Conservation (phyloP, 2,329 filamentous ascomycete species). For the Arthrobotrys pseudoclavata region DNA sequence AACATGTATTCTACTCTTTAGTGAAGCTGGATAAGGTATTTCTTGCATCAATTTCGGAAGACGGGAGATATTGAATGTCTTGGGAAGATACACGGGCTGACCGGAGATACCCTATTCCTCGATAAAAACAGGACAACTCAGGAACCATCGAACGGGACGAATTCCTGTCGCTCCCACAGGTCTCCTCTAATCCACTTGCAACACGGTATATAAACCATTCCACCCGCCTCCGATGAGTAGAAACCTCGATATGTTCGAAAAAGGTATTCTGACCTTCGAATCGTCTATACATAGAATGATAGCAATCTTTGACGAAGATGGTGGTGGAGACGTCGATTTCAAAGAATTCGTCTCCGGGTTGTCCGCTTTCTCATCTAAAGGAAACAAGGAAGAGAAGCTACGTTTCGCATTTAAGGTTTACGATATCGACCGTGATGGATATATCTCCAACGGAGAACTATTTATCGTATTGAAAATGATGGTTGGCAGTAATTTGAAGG, state of each 20-base stretch:
- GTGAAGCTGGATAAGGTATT: slow-evolving; percentile 96
- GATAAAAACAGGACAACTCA: slow-evolving; percentile 84
- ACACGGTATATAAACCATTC: slow-evolving; percentile 75
- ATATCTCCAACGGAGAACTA: slow-evolving; percentile 97
- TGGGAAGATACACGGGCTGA: not conserved
- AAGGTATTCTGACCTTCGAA: not conserved
- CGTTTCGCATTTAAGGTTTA: slow-evolving; percentile 99
- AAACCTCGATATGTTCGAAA: not conserved
- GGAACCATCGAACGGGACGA: slow-evolving; percentile 99
- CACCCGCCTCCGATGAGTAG: not conserved
- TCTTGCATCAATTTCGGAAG: slow-evolving; percentile 32
- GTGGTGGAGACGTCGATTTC: slow-evolving; percentile 97
- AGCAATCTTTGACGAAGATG: slow-evolving; percentile 98
- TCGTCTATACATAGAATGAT: slow-evolving; percentile 82
- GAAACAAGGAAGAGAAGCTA: slow-evolving; percentile 99
- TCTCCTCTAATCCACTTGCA: slow-evolving; percentile 96
- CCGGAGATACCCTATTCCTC: slow-evolving; percentile 14
- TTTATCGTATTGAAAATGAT: slow-evolving; percentile 99
- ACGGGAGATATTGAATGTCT: not conserved
- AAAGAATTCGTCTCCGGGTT: slow-evolving; percentile 97
- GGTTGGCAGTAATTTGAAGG: slow-evolving; percentile 99
- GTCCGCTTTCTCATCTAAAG: slow-evolving; percentile 95
- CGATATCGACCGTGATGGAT: slow-evolving; percentile 98
- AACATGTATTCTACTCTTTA: slow-evolving; percentile 13
- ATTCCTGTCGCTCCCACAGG: slow-evolving; percentile 95